Base-by-base conservation (phyloP, 768 basidiomycete genomes). In the Hericium coralloides region DNA sequence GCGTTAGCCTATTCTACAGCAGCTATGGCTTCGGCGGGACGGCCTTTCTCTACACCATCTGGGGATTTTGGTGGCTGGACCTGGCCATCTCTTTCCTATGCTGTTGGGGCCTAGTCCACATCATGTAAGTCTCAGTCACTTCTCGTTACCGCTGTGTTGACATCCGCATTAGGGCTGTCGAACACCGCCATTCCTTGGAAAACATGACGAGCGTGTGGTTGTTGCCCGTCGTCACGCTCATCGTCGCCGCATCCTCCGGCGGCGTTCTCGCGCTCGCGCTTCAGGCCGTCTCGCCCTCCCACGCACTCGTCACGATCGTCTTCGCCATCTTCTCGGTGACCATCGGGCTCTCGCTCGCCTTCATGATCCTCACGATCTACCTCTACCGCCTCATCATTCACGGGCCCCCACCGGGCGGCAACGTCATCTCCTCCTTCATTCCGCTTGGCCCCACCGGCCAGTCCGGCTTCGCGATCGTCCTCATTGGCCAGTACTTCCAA, bases 371-470 rank as follows among this genome's bases (percentile, higher is more conserved):
- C 56, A 79, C 83, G 2, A 72, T 81, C 50, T 89, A 88, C 65
- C 66, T 88, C 38, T 66, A 79, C 38, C 80, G 85, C 8, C 73
- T 85, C 10, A 76, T 86, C 55, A 59, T 81, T 10, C 65, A 81
- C 62, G 85, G 84, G 9, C 72, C 81, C 52, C 77, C 83, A 1
- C 69, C 72, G 4, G 78, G 77, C 22, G 63, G 65, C 3, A 68
- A 68, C 14, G 73, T 85, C 51, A 68, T 86, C 56, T 82, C 83
- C 5, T 73, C 79, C 4, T 89, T 89, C 67, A 74, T 91, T n/a
- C 86, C 87, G 0, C 68, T 90, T 2, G 89, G 89, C 3, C 86
- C 89, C 0, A 79, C 79, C 54, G 87, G 82, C 22, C 87, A 90
- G 65, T 78, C 83, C 10, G 84, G 82, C 1, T 83, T 76, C 60